Base-by-base conservation (phyloP, 2,329 filamentous ascomycete genomes). In the Epichloe sp. region DNA sequence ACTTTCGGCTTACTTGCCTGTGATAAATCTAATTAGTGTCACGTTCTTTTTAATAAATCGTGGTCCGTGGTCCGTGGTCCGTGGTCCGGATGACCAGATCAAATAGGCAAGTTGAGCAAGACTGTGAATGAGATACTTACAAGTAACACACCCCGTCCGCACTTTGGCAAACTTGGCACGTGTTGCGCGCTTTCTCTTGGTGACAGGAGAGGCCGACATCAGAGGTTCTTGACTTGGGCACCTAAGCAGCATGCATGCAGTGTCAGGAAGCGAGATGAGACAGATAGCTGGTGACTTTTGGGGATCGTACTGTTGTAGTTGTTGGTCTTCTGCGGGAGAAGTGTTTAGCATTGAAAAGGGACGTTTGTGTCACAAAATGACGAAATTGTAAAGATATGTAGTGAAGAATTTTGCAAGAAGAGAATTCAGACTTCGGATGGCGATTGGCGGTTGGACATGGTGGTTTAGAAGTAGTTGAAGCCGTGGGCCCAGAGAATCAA, bases 81-180 rank as follows among this genome's bases (percentile, higher is more conserved):
- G 6, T 19, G 43, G 1, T 14, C 15, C 21, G 6, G 14, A 12
- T 11, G 19, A 23, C 3, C 36, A 38, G 11, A 21, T n/a, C 14
- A 7, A 17, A n/a, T 23, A 14, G n/a, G 7, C 17, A 15, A 26
- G n/a, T 11, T 26, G 19, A 12, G 11, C 31, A 26, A 36, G 10
- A 36, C 14, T 14, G 36, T 15, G 14, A 42, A 31, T 11, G 36
- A n/a, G 12, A 31, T 38, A 60, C 63, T 62, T 54, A 65, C 63
- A 65, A 49, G 62, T 62, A 23, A 62, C 54, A 50, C 63, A 65
- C 8, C 63, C 62, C 12, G 63, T 64, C 19, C 62, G 56, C 5
- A 64, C 63, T 48, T 64, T 65, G 50, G 62, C 56, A 19, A 58
- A 60, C 44, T 62, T 64, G 50, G 63, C 60, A 23, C 65, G 58